Evolutionary conservation across 208 protist species (phyloP), one percentile per base, ranked within the genome.

Genomic region (Leishmania mexicana): DNA sequence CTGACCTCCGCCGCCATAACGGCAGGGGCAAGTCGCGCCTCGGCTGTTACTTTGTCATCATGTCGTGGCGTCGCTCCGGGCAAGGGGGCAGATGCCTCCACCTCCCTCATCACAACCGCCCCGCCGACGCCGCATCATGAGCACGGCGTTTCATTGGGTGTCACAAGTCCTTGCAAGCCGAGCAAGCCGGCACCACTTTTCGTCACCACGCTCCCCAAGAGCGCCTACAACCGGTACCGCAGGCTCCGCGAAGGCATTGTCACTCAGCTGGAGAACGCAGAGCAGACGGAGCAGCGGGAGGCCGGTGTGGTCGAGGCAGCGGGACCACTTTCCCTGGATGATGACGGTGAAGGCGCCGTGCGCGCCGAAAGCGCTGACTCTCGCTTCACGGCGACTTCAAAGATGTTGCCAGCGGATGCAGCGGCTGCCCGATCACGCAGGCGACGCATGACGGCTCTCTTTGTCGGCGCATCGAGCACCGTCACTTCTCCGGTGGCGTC

Each of bases 101-200:
- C 75, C 53, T 62, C 54, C n/a, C 11, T 47, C 35, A 47, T 47
- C 8, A 67, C 19, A 4, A n/a, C 75, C 11, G 57, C 75, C 21
- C 53, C 75, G 38, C 49, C 51, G 49, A 51, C 75, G 28, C 75
- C 57, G 75, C 53, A n/a, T 47, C 57, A n/a, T 45, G 40, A 49
- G 57, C 38, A 15, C 38, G 19, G 75, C 38, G 19, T 31, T 47
- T 58, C 53, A 31, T n/a, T 8, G 75, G 24, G 57, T 21, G 75
- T 3, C 58, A 28, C 58, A 28, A 64, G 42, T 51, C 54, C 70
- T 15, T 64, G 47, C 42, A 80, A 80, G 11, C 78, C 78, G 24
- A 85, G 82, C 78, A 81, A 71, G n/a, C 77, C 82, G 2, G 74
- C 74, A 10, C 82, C 82, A 8, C 80, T 64, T 53, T 85, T 85